Evolutionary conservation across 83 land plant species (phyloP).

Genomic region (Larix sibirica): DNA sequence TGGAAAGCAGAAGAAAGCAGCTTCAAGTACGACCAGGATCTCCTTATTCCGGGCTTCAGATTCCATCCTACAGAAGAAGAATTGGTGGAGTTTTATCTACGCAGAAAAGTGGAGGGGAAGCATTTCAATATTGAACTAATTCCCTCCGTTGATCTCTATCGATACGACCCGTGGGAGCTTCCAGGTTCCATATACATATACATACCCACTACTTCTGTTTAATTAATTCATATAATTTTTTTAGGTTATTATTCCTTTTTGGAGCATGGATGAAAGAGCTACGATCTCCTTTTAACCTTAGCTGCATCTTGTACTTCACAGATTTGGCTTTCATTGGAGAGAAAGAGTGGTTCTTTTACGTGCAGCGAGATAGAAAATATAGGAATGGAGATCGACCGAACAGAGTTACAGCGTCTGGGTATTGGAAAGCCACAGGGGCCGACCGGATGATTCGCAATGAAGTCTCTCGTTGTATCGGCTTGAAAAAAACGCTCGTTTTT

Average conservation of each 20-base stretch:
- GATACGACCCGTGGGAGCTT: too few relatives aligned
- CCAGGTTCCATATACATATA: conserved; percentile 40
- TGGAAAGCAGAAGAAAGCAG: too few relatives aligned
- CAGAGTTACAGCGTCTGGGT: too few relatives aligned
- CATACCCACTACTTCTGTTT: background rate
- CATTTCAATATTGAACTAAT: conserved; percentile 68
- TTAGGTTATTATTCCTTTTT: background rate
- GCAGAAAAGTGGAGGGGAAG: conserved; percentile 77
- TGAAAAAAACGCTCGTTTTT: conserved; percentile 58
- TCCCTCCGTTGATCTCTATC: conserved; percentile 67
- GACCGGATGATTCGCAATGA: too few relatives aligned
- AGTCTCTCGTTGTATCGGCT: conserved; percentile 33
- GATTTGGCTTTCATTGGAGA: conserved; percentile 73
- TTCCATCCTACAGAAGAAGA: conserved; percentile 74
- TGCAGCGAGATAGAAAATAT: too few relatives aligned
- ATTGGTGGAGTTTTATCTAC: conserved; percentile 66
- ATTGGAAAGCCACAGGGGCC: too few relatives aligned
- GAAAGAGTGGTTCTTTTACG: too few relatives aligned
- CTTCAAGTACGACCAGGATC: conserved; percentile 42
- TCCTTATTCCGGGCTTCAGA: conserved; percentile 72
- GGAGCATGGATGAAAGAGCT: too few relatives aligned
- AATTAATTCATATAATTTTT: background rate
- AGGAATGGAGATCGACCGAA: too few relatives aligned
- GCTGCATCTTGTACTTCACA: conserved; percentile 5
- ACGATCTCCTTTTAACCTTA: too few relatives aligned